A percentile compares a stretch with the other conserved stretches of the same genome.
These are phyloP conservation scores for Cystobasidium slooffiae DNA, from an alignment of 1,284 basidiomycete species.

Conservation along the genomic window DNA sequence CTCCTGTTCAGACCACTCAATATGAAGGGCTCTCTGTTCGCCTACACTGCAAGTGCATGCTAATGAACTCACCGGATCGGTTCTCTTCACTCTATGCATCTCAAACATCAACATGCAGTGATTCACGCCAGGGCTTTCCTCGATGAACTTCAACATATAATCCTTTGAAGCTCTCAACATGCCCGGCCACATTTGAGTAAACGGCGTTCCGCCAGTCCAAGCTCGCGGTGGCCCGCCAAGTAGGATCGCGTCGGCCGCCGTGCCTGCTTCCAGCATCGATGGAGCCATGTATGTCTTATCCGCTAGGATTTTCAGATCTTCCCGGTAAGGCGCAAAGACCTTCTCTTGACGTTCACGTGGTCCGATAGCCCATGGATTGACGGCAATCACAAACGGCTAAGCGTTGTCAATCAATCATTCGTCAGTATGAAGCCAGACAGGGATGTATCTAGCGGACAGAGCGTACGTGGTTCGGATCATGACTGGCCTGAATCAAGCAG, in stretches of 20 bases:
- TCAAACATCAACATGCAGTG: conserved; percentile 8
- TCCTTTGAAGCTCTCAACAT: not conserved
- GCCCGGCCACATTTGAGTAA: conserved; percentile 16
- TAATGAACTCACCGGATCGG: not conserved
- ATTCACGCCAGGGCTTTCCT: not conserved
- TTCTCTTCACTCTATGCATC: conserved; percentile 4
- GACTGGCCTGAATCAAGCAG: not conserved
- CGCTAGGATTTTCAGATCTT: conserved; percentile 1
- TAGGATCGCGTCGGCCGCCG: conserved; percentile 8
- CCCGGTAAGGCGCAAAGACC: not conserved
- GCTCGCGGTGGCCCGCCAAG: not conserved
- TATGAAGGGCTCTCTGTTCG: not conserved
- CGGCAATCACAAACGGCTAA: not conserved
- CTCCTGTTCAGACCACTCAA: not conserved
- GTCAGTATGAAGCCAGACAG: not conserved
- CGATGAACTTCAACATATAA: not conserved
- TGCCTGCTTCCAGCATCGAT: not conserved
- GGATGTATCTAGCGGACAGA: not conserved
- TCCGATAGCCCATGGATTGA: conserved; percentile 21
- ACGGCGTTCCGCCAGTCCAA: not conserved
- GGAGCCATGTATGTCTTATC: not conserved
- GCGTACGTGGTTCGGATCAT: not conserved
- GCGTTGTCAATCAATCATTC: not conserved
- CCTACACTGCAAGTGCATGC: not conserved
- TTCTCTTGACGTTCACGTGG: conserved; percentile 3